Evolutionary conservation across 768 basidiomycete species (phyloP).

Genomic region (Auricularia cornea): DNA sequence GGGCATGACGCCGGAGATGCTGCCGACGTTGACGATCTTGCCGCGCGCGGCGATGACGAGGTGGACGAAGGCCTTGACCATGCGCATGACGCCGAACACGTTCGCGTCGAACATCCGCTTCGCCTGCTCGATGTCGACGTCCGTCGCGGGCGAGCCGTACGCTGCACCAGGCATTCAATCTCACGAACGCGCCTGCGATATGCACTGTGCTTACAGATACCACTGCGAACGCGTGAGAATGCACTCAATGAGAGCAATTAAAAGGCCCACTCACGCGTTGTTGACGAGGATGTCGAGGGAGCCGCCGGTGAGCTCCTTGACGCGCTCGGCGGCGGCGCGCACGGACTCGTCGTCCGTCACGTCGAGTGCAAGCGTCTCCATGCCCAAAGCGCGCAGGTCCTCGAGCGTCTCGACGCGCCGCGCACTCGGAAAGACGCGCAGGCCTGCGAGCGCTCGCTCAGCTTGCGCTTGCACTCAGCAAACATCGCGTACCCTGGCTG

Average conservation of each 20-base stretch:
- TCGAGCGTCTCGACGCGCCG: slow-evolving; percentile 15
- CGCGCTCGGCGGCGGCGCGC: slow-evolving; percentile 3
- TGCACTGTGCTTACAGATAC: neutral
- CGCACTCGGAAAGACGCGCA: slow-evolving; percentile 24
- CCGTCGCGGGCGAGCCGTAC: slow-evolving; percentile 17
- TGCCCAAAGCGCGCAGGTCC: slow-evolving; percentile 10
- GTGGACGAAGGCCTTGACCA: slow-evolving; percentile 24
- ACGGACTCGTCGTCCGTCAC: slow-evolving; percentile 16
- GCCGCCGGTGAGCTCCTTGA: slow-evolving; percentile 17
- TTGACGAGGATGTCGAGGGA: slow-evolving; percentile 24
- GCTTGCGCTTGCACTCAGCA: neutral
- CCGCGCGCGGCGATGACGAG: slow-evolving; percentile 22
- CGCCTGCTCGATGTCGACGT: slow-evolving; percentile 17
- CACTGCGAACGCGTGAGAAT: neutral
- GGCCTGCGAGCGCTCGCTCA: slow-evolving; percentile 9
- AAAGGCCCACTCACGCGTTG: slow-evolving; percentile 7
- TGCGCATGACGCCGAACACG: slow-evolving; percentile 24
- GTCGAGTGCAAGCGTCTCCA: slow-evolving; percentile 19
- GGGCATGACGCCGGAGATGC: slow-evolving; percentile 21
- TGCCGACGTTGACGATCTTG: slow-evolving; percentile 24
- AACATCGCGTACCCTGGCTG: slow-evolving; percentile 7
- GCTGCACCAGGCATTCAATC: slow-evolving; percentile 3
- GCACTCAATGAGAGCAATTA: neutral
- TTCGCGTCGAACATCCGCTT: slow-evolving; percentile 24
- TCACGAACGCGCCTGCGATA: neutral